These are phyloP conservation scores for Populus hybrid DNA, from an alignment of 441 rosid species.

Conservation along the genomic window DNA sequence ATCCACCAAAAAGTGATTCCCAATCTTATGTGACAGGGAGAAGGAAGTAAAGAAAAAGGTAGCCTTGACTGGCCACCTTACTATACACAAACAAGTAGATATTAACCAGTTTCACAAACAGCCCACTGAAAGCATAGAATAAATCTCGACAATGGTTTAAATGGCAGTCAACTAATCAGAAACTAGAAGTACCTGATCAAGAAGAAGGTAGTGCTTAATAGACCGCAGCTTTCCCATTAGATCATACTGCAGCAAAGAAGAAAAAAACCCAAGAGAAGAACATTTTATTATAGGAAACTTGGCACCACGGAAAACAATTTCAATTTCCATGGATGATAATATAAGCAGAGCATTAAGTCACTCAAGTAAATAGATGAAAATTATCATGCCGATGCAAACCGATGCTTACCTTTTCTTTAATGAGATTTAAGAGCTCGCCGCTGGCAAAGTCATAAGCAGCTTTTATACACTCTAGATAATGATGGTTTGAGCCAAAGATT, in stretches of 20 bases:
- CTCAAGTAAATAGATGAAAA: constrained; percentile 1
- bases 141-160: constrained; percentile 1
- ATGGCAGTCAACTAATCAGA: background rate
- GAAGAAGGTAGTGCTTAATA: constrained; percentile 96
- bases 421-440: constrained; percentile 75
- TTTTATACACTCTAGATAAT: constrained; percentile 91
- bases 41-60: background rate
- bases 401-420: constrained; percentile 69
- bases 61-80: background rate
- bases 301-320: constrained; percentile 2
- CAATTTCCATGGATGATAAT: constrained; percentile 7
- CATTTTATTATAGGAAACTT: constrained; percentile 17
- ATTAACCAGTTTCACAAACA: background rate
- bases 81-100: background rate
- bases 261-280: background rate
- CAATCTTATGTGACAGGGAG: background rate
- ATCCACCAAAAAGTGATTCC: background rate
- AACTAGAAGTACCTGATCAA: constrained; percentile 74
- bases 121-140: background rate
- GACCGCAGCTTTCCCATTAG: constrained; percentile 86
- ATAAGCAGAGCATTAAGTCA: constrained; percentile 6
- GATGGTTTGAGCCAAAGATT: constrained; percentile 87
- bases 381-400: background rate
- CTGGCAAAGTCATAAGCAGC: constrained; percentile 91
- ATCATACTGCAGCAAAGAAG: constrained; percentile 62